phyloP scores from a whole-genome alignment of 1,139 yeast genomes.

The Saccharomycopsis hybrid region DNA sequence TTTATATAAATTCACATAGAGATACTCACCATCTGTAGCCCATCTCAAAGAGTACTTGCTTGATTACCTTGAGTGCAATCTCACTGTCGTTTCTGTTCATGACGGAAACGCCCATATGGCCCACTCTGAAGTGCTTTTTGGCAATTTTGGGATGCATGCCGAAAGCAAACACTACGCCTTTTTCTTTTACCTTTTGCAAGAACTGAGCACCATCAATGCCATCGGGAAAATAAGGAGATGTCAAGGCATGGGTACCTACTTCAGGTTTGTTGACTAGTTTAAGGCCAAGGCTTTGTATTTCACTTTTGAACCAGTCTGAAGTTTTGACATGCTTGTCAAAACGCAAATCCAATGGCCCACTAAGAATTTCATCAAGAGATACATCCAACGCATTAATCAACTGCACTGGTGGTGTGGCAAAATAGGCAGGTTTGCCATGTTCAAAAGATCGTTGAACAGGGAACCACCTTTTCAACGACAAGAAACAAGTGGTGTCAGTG shows the following conservation, averaged over 20 bases:
- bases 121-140: slow-evolving; percentile 83
- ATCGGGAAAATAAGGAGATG: slow-evolving; percentile 82
- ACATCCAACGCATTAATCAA: slow-evolving; percentile 74
- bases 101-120: slow-evolving; percentile 84
- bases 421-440: slow-evolving; percentile 74
- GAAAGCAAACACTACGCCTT: slow-evolving; percentile 78
- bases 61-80: slow-evolving; percentile 34
- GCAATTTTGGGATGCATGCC: slow-evolving; percentile 83
- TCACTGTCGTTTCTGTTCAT: slow-evolving; percentile 37
- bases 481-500: slow-evolving; percentile 59
- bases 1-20: too few species aligned
- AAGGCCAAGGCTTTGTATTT: slow-evolving; percentile 50
- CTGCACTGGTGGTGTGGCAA: slow-evolving; percentile 93
- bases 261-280: slow-evolving; percentile 58
- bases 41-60: slow-evolving; percentile 29
- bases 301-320: slow-evolving; percentile 60
- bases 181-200: slow-evolving; percentile 35
- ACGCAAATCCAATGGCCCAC: slow-evolving; percentile 52
- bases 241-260: slow-evolving; percentile 80
- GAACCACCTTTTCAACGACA: slow-evolving; percentile 78
- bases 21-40: too few species aligned
- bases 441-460: slow-evolving; percentile 89
- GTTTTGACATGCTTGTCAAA: slow-evolving; percentile 56
- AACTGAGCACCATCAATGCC: slow-evolving; percentile 66
- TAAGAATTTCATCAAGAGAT: slow-evolving; percentile 67